phyloP scores from a whole-genome alignment of 495 filamentous ascomycete genomes.

The Tricharina praecox region DNA sequence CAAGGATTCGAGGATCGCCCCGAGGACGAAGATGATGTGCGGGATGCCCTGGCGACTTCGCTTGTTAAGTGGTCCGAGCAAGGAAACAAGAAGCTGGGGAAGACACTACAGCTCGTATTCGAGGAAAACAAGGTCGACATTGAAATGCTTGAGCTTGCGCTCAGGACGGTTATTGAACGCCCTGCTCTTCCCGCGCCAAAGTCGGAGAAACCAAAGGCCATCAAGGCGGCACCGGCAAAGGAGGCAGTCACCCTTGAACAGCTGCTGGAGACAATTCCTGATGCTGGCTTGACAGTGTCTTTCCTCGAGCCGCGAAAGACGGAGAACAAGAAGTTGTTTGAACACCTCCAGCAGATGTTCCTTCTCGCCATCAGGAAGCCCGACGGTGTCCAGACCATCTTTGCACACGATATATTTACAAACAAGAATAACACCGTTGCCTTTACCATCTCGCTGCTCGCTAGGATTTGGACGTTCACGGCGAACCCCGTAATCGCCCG shows the following conservation, averaged over 20 bases:
- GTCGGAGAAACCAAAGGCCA: conserved; percentile 6
- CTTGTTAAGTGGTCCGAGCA: conserved; percentile 44
- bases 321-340: conserved; percentile 12
- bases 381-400: conserved; percentile 38
- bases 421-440: conserved; percentile 39
- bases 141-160: conserved; percentile 48
- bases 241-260: conserved; percentile 8
- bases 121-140: conserved; percentile 46
- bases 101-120: conserved; percentile 42
- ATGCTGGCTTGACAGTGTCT: conserved; percentile 30
- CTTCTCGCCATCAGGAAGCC: conserved; percentile 38
- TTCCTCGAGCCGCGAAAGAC: conserved; percentile 30
- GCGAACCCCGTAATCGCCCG: conserved; percentile 49
- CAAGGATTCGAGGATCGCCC: conserved; percentile 27
- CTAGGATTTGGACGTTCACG: conserved; percentile 50
- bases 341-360: conserved; percentile 44
- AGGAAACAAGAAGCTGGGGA: conserved; percentile 35
- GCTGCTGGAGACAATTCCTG: conserved; percentile 16
- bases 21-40: conserved; percentile 31
- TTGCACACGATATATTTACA: conserved; percentile 40
- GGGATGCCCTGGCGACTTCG: conserved; percentile 45
- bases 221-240: conserved; percentile 13
- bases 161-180: conserved; percentile 44
- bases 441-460: conserved; percentile 60
- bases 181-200: conserved; percentile 22